These are phyloP conservation scores for Centaurea solstitialis DNA, from an alignment of 129 eudicot genomes.

Conservation along the genomic window DNA sequence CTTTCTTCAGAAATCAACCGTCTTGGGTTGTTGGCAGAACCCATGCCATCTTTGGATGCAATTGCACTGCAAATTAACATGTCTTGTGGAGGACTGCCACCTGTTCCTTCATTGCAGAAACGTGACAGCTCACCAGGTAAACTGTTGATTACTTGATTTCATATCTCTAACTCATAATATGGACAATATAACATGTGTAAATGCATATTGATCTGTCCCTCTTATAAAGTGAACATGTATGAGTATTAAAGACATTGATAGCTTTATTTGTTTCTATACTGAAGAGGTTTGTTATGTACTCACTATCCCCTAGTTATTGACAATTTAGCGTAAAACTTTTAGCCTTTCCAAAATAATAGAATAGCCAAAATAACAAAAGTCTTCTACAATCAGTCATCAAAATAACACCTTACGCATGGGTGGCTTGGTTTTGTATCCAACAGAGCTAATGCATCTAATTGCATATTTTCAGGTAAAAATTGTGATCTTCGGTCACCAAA, in stretches of 20 bases:
- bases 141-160: constrained; percentile 10
- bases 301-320: background rate
- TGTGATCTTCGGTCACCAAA: constrained; percentile 86
- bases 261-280: background rate
- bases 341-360: background rate
- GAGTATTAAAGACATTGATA: background rate
- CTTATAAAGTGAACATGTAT: background rate
- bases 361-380: no score
- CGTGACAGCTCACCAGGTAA: constrained; percentile 68
- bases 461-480: constrained; percentile 51
- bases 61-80: constrained; percentile 68
- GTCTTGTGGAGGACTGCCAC: constrained; percentile 64
- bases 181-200: background rate
- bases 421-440: constrained; percentile 5
- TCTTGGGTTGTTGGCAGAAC: constrained; percentile 90
- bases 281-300: constrained; percentile 9
- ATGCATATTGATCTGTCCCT: background rate
- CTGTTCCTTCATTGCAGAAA: constrained; percentile 57
- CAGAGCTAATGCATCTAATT: constrained; percentile 11
- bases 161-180: background rate
- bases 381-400: background rate
- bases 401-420: background rate
- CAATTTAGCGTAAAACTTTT: background rate
- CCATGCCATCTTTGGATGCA: constrained; percentile 95
- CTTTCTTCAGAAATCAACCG: constrained; percentile 81